Base-by-base conservation (phyloP, 805 yeast species). In the Pichia californica region DNA sequence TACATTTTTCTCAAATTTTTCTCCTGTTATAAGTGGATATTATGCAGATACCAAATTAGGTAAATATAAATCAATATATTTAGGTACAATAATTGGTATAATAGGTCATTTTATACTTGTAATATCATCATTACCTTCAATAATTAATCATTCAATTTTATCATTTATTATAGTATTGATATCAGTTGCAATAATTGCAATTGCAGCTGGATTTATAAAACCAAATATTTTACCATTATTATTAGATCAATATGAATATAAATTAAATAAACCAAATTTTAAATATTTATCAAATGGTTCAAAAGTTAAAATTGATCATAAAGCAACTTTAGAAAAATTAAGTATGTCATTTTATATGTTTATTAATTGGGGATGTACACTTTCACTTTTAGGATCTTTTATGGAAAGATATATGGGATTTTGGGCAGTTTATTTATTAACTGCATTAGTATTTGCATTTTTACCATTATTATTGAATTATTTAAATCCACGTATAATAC, bases 191-290 rank as follows among this genome's bases (percentile, higher is more conserved):
- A 57, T 66, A 6, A 62, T 71, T 43, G 68, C 71, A 21, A 21
- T 57, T 5, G 74, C 77, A 45, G 70, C 79, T 28, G 79, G 80
- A 36, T 70, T 72, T 43, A 73, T 75, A 47, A 75, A 75, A 49
- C 74, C 79, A 19, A 74, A 74, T 53, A 63, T 74, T 38, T 62
- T 71, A 47, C 77, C 77, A 5, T 58, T 72, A 38, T 52, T 72
- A 33, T 64, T 72, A 63, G 86, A 82, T 52, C 88, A 81, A 61
- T 79, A 79, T 59, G 73, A 78, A 31, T 69, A 73, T 55, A 66
- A 74, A 34, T 70, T 71, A 51, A 81, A 77, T 43, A 73, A 45
- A 72, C 74, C 60, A 62, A 71, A 44, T 68, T 72, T 51, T 77
- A 40, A 20, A 29, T 18, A 10, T 5, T 72, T 72, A 35, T 74